phyloP scores from a whole-genome alignment of 2,329 filamentous ascomycete genomes.

The Ascochyta pisi region DNA sequence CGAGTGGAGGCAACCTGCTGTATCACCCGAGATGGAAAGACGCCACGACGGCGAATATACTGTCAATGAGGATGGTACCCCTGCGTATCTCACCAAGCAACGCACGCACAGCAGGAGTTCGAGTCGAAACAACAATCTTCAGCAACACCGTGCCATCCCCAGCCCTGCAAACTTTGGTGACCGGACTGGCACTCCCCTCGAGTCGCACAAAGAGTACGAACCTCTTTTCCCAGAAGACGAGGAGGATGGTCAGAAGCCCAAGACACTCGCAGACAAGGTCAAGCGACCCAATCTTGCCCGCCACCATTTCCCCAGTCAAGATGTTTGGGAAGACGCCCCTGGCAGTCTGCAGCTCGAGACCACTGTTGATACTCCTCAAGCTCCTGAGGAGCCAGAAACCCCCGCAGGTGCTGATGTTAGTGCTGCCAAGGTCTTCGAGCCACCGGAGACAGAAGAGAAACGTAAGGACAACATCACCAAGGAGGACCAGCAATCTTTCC shows the following conservation, averaged over 20 bases:
- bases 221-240: constrained; percentile 84
- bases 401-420: constrained; percentile 50
- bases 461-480: constrained; percentile 53
- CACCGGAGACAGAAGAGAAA: constrained; percentile 58
- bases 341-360: constrained; percentile 78
- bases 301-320: constrained; percentile 86
- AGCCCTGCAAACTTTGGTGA: constrained; percentile 55
- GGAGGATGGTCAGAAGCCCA: constrained; percentile 63
- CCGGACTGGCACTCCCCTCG: constrained; percentile 70
- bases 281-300: constrained; percentile 59
- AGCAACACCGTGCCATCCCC: constrained; percentile 52
- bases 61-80: constrained; percentile 48
- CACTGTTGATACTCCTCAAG: constrained; percentile 83
- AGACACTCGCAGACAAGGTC: constrained; percentile 62
- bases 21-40: constrained; percentile 72
- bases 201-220: constrained; percentile 93
- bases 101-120: constrained; percentile 59
- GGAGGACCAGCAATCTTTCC: constrained; percentile 52
- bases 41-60: constrained; percentile 63
- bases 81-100: constrained; percentile 57
- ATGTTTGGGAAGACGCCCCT: constrained; percentile 97
- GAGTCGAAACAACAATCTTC: constrained; percentile 64
- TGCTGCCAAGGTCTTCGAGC: constrained; percentile 51
- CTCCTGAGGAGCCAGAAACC: constrained; percentile 56
- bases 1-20: constrained; percentile 77